A percentile compares a stretch with the other conserved stretches of the same genome.
Conservation (phyloP, 352 stramenopile species). For the Globisporangium echinulatum region DNA sequence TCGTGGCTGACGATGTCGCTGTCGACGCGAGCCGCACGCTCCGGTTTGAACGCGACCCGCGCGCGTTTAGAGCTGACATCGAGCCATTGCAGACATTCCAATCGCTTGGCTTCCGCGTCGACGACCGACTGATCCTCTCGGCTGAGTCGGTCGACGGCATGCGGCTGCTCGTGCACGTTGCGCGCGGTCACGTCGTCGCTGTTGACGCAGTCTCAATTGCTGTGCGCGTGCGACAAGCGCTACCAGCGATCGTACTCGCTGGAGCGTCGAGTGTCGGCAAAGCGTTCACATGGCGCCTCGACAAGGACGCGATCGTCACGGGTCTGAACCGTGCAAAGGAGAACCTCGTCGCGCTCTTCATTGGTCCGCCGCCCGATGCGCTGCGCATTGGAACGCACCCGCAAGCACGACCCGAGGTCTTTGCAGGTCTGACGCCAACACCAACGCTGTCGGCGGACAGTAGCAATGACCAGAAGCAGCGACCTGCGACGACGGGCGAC, state of each 20-base stretch:
- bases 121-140: conserved; percentile 73
- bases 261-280: conserved; percentile 56
- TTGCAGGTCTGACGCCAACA: conserved; percentile 13
- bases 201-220: conserved; percentile 41
- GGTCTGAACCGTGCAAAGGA: conserved; percentile 67
- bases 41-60: conserved; percentile 43
- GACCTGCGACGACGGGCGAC: conserved; percentile 29
- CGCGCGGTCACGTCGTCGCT: conserved; percentile 37
- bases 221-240: conserved; percentile 47
- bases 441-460: too few species aligned
- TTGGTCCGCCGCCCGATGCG: conserved; percentile 39
- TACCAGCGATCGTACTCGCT: conserved; percentile 49
- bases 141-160: conserved; percentile 63
- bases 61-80: neutral
- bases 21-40: conserved; percentile 33
- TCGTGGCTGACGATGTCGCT: conserved; percentile 38
- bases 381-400: conserved; percentile 32
- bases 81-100: conserved; percentile 27
- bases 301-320: conserved; percentile 65
- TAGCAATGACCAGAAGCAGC: conserved; percentile 4
- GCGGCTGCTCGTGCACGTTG: conserved; percentile 57
- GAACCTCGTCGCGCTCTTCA: conserved; percentile 71
- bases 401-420: conserved; percentile 24
- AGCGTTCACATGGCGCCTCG: conserved; percentile 64
- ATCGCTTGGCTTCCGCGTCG: conserved; percentile 47